Evolutionary conservation across 805 yeast genomes (phyloP), one percentile per base, ranked within the genome.

Genomic region (Kodamaea jinghongensis): DNA sequence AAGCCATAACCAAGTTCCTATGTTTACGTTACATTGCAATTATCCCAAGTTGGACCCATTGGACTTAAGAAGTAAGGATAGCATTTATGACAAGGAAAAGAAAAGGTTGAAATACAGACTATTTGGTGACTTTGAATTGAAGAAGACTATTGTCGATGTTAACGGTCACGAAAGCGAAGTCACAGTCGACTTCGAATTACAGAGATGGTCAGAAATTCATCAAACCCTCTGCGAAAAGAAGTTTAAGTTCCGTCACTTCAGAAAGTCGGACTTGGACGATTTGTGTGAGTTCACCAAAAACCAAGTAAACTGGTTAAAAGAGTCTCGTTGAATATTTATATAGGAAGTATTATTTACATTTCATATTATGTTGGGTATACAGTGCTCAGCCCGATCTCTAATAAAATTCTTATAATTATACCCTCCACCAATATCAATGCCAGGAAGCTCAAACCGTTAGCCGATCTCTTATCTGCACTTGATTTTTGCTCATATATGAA

Each of bases 1-100:
- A 14, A 35, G 42, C 4, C 41, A 53, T 25, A 45, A 46, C 15
- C 43, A 53, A 2, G 46, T 48, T 15, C 58, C 63, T 1, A 32
- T 61, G 5, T 63, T 61, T 33, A 44, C 65, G 3, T 37, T 64
- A 29, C 70, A 64, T 45, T 63, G 68, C 39, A 64, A 64, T 41
- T 62, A 49, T 39, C 70, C 70, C 4, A 64, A 64, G 40, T 44
- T 63, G 12, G 70, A 64, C 45, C 69, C 68, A 4, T 13, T 55
- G 2, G 50, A 47, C 22, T 49, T 61, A 22, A 31, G 12, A 25
- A 46, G 49, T 46, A 51, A 52, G 30, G 55, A 51, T 1, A 58
- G 57, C 16, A 41, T 64, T 13, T 61, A 42, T 32, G 67, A 64
- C 38, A 31, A 35, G 10, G 56, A 52, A 12, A 44, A 52, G 9